A percentile compares a stretch with the other conserved stretches of the same genome.
Conservation (phyloP, 306 rosid genomes). For the Prunus davidiana region DNA sequence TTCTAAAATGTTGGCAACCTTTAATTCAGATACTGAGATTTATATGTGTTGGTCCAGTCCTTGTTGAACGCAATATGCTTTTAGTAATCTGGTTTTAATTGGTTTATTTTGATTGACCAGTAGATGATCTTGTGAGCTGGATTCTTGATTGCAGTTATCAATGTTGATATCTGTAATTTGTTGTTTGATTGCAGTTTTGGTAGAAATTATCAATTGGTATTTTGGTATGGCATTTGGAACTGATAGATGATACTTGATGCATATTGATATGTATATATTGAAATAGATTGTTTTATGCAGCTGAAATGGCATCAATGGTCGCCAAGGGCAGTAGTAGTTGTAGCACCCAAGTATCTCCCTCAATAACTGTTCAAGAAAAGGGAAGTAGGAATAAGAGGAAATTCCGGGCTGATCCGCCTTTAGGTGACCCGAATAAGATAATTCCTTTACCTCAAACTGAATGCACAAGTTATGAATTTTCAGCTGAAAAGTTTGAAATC, state of each 20-base stretch:
- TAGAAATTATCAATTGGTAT: constrained; percentile 14
- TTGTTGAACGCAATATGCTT: constrained; percentile 33
- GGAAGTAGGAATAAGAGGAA: constrained; percentile 93
- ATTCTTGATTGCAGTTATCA: constrained; percentile 14
- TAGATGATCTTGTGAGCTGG: constrained; percentile 28
- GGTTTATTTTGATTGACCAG: constrained; percentile 13
- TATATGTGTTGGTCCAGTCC: constrained; percentile 34
- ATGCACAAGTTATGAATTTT: constrained; percentile 63
- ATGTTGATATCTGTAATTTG: constrained; percentile 15
- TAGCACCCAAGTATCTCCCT: constrained; percentile 50
- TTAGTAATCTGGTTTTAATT: constrained; percentile 29
- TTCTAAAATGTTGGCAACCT: constrained; percentile 32
- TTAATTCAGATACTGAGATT: constrained; percentile 36
- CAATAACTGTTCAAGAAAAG: constrained; percentile 66
- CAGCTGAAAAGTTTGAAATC: constrained; percentile 72
- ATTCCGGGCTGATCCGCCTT: constrained; percentile 88
- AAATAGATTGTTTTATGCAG: constrained; percentile 41
- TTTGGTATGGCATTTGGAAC: constrained; percentile 24
- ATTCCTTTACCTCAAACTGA: constrained; percentile 54
- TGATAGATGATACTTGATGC: constrained; percentile 3
- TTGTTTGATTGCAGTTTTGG: not conserved
- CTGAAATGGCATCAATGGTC: constrained; percentile 76
- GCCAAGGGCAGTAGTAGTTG: constrained; percentile 40
- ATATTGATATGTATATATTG: constrained; percentile 20
- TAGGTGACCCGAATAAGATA: constrained; percentile 52